These are phyloP conservation scores for Vaccinium vitisidaea DNA, from an alignment of 148 eudicot genomes.

Conservation along the genomic window DNA sequence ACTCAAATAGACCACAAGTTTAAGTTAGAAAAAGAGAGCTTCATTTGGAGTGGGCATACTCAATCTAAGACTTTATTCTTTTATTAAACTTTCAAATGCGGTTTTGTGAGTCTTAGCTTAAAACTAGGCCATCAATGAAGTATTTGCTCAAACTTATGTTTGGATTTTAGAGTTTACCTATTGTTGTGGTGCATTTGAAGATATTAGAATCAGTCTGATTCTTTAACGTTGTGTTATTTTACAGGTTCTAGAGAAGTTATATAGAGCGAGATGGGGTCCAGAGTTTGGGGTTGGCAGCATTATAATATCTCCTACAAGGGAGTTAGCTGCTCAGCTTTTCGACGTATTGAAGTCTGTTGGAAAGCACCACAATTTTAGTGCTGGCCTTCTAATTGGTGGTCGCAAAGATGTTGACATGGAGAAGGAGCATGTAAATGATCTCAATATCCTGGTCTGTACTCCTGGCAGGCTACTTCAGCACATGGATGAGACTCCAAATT, in stretches of 20 bases:
- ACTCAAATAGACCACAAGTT: not conserved
- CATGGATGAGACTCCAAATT: conserved; percentile 94
- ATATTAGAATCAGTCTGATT: not conserved
- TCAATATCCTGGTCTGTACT: conserved; percentile 87
- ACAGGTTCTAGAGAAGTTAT: conserved; percentile 82
- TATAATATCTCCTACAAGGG: conserved; percentile 91
- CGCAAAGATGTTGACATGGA: conserved; percentile 76
- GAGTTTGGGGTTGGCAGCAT: conserved; percentile 95
- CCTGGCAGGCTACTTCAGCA: conserved; percentile 97
- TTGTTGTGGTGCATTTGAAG: not conserved
- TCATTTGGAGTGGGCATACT: not conserved
- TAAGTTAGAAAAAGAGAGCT: not conserved
- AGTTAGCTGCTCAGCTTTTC: conserved; percentile 77
- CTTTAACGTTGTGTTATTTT: not conserved
- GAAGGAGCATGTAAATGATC: conserved; percentile 74
- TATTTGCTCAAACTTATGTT: not conserved
- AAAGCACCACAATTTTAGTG: conserved; percentile 78
- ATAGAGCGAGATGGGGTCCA: conserved; percentile 77
- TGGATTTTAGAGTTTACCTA: not conserved
- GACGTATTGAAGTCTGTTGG: conserved; percentile 80
- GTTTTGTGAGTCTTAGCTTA: not conserved
- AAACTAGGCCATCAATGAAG: not conserved
- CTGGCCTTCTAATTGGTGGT: conserved; percentile 96
- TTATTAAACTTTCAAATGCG: not conserved
- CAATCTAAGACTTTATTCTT: not conserved